A percentile compares a stretch with the other conserved stretches of the same genome.
Evolutionary conservation across 345 rosid species (phyloP).

Genomic region (Eutrema heterophyllum): DNA sequence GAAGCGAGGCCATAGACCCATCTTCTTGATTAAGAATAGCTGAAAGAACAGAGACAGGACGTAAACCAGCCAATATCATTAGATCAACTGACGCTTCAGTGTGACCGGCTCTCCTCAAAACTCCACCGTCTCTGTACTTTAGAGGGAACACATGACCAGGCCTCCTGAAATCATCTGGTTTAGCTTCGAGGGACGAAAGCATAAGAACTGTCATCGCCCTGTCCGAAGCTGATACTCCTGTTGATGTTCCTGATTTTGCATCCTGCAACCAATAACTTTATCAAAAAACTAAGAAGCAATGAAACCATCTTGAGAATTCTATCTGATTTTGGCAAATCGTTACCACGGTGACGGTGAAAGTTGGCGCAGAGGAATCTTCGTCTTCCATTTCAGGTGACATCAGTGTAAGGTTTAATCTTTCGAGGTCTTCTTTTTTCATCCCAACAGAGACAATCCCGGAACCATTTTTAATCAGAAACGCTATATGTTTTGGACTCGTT

Average conservation of each 20-base stretch:
- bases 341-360: slow-evolving; percentile 85
- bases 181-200: slow-evolving; percentile 55
- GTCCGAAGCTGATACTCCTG: slow-evolving; percentile 76
- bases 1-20: slow-evolving; percentile 61
- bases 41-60: slow-evolving; percentile 68
- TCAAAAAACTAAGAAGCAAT: neutral
- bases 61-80: slow-evolving; percentile 52
- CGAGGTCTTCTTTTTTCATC: slow-evolving; percentile 73
- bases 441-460: slow-evolving; percentile 84
- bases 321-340: neutral
- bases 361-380: slow-evolving; percentile 76
- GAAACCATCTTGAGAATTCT: neutral
- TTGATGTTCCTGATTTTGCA: slow-evolving; percentile 56
- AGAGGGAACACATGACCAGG: slow-evolving; percentile 95
- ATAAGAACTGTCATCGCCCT: slow-evolving; percentile 68
- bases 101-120: slow-evolving; percentile 78
- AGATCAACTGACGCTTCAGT: slow-evolving; percentile 88
- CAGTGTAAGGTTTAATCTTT: slow-evolving; percentile 66
- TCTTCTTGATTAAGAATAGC: slow-evolving; percentile 61
- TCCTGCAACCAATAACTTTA: slow-evolving; percentile 39
- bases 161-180: slow-evolving; percentile 66
- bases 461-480: slow-evolving; percentile 64
- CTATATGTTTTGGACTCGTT: slow-evolving; percentile 47
- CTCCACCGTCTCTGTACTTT: slow-evolving; percentile 83
- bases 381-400: slow-evolving; percentile 79